Base-by-base conservation (phyloP, 208 protist species). In the Naegleria fowleri region DNA sequence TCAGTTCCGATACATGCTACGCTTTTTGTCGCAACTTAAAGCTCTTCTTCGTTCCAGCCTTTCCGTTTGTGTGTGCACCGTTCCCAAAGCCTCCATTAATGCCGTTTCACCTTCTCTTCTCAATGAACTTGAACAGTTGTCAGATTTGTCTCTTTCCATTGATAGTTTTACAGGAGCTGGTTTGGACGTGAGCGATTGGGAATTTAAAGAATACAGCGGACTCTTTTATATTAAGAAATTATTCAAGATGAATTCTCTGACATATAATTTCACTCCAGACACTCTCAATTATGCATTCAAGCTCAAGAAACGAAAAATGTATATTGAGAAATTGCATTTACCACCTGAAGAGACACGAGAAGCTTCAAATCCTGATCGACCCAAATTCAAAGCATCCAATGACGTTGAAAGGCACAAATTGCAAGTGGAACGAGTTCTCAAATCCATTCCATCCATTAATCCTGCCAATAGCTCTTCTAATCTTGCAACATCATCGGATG, bases 241-340 rank as follows among this genome's bases (percentile, higher is more conserved):
- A 41, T 40, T 40, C 9, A 33, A 40, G 11, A 89, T 89, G 25
- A 89, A 89, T 29, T 67, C 86, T 38, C n/a, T 89, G n/a, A 67
- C 86, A 11, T 55, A n/a, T 55, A 55, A 55, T 89, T 89, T 43
- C 29, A 43, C n/a, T 13, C 86, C 86, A 40, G 86, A 89, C 5
- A 67, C 86, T 38, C 39, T 89, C 3, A 89, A 89, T 40, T 89
- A 89, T 89, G 86, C 48, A 25, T 89, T 89, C 48, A 89, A 58
- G 29, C 2, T 58, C 3, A 89, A 89, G 48, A 89, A 40, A 67
- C 55, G 86, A 67, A 89, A 89, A 67, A 41, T 89, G 6, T 89
- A 89, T 25, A 89, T 89, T 89, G 86, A 89, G 29, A 89, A n/a
- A 40, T 43, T 89, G 29, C 11, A 67, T 29, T 38, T 67, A 75